These are phyloP conservation scores for Aspergillus fischeri DNA, from an alignment of 2,329 filamentous ascomycete genomes.

Conservation along the genomic window DNA sequence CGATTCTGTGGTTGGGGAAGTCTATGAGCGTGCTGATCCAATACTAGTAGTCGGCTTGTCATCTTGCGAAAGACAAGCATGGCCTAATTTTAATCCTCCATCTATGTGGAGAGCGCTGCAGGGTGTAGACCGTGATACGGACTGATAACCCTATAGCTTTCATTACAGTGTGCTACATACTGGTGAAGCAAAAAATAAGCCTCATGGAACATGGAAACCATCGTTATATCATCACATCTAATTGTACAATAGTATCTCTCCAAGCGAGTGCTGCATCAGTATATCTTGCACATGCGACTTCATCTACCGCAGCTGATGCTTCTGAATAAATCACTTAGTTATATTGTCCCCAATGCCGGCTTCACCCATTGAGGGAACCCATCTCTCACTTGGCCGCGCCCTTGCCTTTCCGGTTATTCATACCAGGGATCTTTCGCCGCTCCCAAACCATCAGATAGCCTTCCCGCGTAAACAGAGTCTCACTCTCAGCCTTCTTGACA, in stretches of 20 bases:
- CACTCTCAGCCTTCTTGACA: slow-evolving; percentile 82
- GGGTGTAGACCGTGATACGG: background rate
- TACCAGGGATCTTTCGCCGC: slow-evolving; percentile 55
- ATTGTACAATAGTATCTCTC: background rate
- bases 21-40: slow-evolving; percentile 11
- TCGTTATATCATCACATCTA: background rate
- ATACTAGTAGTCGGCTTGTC: background rate
- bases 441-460: slow-evolving; percentile 97
- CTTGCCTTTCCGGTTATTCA: slow-evolving; percentile 38
- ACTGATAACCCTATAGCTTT: background rate
- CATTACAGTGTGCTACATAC: no score
- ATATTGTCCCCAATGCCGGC: background rate
- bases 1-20: slow-evolving; percentile 39
- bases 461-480: slow-evolving; percentile 88
- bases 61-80: background rate
- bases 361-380: background rate
- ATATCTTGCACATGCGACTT: background rate
- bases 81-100: background rate
- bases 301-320: background rate
- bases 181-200: background rate
- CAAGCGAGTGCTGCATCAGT: background rate
- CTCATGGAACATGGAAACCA: background rate
- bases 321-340: background rate
- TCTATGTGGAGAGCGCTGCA: background rate
- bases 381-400: slow-evolving; percentile 15